Evolutionary conservation across 169 alveolate genomes (phyloP).

Genomic region (Besnoitia besnoiti): DNA sequence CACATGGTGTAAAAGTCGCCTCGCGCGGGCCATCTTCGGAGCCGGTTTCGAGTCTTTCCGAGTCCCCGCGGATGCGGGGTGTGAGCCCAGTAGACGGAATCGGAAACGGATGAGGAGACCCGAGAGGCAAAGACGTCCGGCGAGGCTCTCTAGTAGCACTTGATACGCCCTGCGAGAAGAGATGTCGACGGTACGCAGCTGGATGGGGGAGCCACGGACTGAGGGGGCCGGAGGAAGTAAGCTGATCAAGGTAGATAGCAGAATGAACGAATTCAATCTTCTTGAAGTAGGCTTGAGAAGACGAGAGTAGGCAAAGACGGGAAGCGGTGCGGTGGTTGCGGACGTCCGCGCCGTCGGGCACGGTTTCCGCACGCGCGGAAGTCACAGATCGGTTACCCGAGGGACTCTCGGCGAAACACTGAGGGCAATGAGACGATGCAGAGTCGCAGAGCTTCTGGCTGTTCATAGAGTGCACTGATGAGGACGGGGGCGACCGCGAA

Average conservation of each 20-base stretch:
- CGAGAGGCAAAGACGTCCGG: background rate
- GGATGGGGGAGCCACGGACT: conserved; percentile 2
- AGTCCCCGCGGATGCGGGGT: background rate
- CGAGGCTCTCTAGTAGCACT: background rate
- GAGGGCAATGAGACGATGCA: background rate
- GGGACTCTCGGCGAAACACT: background rate
- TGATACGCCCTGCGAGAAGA: background rate
- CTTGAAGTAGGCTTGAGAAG: background rate
- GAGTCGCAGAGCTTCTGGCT: background rate
- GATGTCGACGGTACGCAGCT: background rate
- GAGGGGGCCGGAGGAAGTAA: background rate
- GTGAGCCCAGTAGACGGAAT: background rate
- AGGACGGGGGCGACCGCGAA: background rate
- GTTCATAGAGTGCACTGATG: background rate
- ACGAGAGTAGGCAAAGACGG: too few relatives aligned
- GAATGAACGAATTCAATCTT: background rate
- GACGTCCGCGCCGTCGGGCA: background rate
- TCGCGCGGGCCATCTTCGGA: background rate
- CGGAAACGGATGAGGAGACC: background rate
- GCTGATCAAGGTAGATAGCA: conserved; percentile 10
- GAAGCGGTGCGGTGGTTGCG: background rate
- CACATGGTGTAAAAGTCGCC: too few relatives aligned
- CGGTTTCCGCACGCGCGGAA: background rate
- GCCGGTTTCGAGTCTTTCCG: background rate
- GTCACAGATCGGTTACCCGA: background rate